These are phyloP conservation scores for Magnusiomyces paraingens DNA, from an alignment of 1,139 yeast species.

Conservation along the genomic window DNA sequence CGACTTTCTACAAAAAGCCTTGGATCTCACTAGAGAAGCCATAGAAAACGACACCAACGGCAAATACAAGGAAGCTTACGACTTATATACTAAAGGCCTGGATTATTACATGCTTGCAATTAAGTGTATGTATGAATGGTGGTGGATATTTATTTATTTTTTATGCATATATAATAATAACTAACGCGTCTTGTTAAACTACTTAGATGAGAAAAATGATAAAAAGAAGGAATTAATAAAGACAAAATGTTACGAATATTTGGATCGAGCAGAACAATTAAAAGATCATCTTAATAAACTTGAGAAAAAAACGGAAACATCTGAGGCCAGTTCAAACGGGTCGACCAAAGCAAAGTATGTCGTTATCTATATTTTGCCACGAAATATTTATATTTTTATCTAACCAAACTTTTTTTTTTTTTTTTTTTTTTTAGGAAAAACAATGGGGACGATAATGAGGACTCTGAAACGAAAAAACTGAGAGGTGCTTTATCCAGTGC, in stretches of 20 bases:
- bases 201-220: constrained; percentile 74
- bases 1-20: constrained; percentile 88
- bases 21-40: constrained; percentile 88
- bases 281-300: constrained; percentile 81
- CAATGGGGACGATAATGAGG: constrained; percentile 53
- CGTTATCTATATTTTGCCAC: constrained; percentile 14
- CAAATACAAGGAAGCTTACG: constrained; percentile 89
- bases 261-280: constrained; percentile 88
- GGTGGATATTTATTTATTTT: background rate
- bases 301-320: constrained; percentile 31
- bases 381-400: background rate
- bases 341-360: constrained; percentile 50
- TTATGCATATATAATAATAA: background rate
- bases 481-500: constrained; percentile 92
- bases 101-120: constrained; percentile 94
- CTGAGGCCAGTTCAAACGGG: constrained; percentile 42
- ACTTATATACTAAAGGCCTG: constrained; percentile 83
- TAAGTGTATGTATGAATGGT: constrained; percentile 43
- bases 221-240: constrained; percentile 83
- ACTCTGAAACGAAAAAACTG: constrained; percentile 77
- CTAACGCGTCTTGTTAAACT: background rate
- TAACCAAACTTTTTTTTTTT: background rate
- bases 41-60: constrained; percentile 92
- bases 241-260: constrained; percentile 83
- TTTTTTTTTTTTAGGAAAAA: constrained; percentile 2